phyloP scores from a whole-genome alignment of 2,329 filamentous ascomycete genomes.

The Trichoderma gracile region DNA sequence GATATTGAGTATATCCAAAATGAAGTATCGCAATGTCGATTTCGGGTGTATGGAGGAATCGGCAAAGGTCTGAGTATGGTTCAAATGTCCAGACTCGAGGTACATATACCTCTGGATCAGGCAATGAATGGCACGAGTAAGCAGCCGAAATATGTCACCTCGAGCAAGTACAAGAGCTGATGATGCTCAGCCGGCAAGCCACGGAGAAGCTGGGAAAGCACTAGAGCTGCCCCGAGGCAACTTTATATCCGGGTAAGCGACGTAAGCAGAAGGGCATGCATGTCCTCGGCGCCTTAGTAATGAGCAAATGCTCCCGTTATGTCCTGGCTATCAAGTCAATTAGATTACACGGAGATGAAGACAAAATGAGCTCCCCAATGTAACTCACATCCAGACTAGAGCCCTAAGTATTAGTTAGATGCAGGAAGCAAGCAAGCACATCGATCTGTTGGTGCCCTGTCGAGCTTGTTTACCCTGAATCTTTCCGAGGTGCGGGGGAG shows the following conservation, averaged over 20 bases:
- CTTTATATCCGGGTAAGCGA: not conserved
- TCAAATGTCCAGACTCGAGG: not conserved
- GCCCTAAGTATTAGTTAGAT: too few species aligned
- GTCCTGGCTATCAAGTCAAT: too few species aligned
- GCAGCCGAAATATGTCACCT: conserved; percentile 8
- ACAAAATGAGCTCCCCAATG: too few species aligned
- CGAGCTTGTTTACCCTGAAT: not conserved
- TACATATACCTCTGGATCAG: not conserved
- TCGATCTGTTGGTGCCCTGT: not conserved
- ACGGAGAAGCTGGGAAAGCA: not conserved
- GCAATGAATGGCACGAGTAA: not conserved
- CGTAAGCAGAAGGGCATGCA: not conserved
- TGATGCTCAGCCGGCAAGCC: conserved; percentile 3
- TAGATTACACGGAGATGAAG: too few species aligned
- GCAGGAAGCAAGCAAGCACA: not conserved
- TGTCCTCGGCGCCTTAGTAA: not conserved
- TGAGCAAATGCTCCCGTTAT: not conserved
- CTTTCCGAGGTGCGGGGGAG: conserved; percentile 14
- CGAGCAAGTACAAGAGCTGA: not conserved
- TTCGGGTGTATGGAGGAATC: not conserved
- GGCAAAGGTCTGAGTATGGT: not conserved
- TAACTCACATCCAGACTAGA: too few species aligned
- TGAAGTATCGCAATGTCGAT: not conserved
- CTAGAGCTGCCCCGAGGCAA: not conserved
- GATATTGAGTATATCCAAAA: conserved; percentile 3